Percentiles rank a stretch among this genome's conserved stretches.
Conservation (phyloP, 225 moss, liverwort and hornwort genomes). For the Lunularia cruciata region DNA sequence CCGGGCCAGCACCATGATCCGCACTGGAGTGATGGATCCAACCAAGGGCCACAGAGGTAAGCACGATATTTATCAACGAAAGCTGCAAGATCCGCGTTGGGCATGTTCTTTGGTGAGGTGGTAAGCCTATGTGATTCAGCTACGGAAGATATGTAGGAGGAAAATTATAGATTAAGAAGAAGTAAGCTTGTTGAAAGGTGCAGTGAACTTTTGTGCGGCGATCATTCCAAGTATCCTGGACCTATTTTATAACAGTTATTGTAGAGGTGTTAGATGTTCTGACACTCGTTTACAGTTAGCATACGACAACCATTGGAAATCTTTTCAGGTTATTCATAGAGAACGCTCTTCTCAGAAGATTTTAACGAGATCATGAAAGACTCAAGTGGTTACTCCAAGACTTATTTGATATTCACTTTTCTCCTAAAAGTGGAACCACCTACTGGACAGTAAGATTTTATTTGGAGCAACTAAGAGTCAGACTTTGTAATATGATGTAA, state of each 20-base stretch:
- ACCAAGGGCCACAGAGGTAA: constrained; percentile 18
- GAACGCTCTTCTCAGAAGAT: no score
- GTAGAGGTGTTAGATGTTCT: no score
- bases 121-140: neutral
- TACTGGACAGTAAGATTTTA: neutral
- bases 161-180: neutral
- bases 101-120: neutral
- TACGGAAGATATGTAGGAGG: neutral
- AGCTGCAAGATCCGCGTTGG: neutral
- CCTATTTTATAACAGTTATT: neutral
- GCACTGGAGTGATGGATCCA: constrained; percentile 19
- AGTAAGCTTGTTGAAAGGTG: neutral
- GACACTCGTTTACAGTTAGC: neutral
- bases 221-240: no score
- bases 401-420: neutral
- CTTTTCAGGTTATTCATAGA: no score
- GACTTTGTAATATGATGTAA: constrained; percentile 11
- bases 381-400: no score
- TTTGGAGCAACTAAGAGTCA: neutral
- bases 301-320: neutral
- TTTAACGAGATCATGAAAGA: no score
- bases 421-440: neutral
- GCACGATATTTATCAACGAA: neutral
- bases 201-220: no score
- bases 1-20: constrained; percentile 17